These are phyloP conservation scores for Orychophragmus violaceus DNA, from an alignment of 345 rosid genomes.

Conservation along the genomic window DNA sequence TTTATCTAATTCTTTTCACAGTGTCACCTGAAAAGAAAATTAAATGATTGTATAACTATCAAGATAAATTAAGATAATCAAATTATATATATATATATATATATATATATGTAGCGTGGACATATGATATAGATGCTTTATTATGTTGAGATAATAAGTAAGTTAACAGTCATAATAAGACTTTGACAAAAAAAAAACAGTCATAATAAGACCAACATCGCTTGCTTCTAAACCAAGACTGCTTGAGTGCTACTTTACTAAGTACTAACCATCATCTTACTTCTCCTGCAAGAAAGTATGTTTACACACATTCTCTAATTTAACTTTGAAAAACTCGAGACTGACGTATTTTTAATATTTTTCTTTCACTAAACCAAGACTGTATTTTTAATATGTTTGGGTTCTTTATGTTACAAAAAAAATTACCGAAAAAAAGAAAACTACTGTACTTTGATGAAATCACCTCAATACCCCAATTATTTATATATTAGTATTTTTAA, in stretches of 20 bases:
- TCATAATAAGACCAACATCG: slow-evolving; percentile 32
- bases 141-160: slow-evolving; percentile 14
- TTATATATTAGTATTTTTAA: not conserved
- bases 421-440: not conserved
- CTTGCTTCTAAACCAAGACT: slow-evolving; percentile 33
- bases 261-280: slow-evolving; percentile 13
- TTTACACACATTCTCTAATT: slow-evolving; percentile 25
- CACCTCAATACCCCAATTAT: not conserved
- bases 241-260: slow-evolving; percentile 28
- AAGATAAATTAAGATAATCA: slow-evolving; percentile 4
- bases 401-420: not conserved
- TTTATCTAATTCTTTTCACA: not conserved
- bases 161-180: slow-evolving; percentile 23
- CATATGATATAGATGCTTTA: not conserved
- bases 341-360: not conserved
- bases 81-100: not conserved
- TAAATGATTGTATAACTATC: not conserved
- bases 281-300: slow-evolving; percentile 16
- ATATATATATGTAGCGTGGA: not conserved
- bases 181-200: too few relatives aligned
- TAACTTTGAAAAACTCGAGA: slow-evolving; percentile 7
- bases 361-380: not conserved
- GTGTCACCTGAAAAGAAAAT: slow-evolving; percentile 17
- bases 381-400: not conserved
- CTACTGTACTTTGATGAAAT: not conserved